Evolutionary conservation across 345 rosid genomes (phyloP).

Genomic region (Populus pruinosa): DNA sequence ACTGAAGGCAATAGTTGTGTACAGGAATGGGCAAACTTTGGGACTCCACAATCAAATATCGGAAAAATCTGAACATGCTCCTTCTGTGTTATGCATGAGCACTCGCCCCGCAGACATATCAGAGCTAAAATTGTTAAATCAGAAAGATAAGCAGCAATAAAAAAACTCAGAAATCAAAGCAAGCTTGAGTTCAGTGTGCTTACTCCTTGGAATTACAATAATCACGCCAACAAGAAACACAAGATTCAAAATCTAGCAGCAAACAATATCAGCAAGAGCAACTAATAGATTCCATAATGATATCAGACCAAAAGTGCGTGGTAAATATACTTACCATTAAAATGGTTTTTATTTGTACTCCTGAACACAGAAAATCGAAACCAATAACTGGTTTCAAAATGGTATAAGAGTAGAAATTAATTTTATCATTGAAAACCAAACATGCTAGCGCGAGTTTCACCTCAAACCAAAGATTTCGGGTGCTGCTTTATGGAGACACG

Average conservation of each 20-base stretch:
- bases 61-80: neutral
- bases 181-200: neutral
- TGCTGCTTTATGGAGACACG: no score
- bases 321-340: no score
- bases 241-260: neutral
- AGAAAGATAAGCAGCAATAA: neutral
- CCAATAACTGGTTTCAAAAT: no score
- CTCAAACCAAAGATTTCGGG: no score
- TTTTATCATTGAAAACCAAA: no score
- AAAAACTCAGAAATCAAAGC: neutral
- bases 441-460: no score
- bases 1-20: neutral
- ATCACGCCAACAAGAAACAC: neutral
- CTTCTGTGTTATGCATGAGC: neutral
- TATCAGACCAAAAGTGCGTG: no score
- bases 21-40: neutral
- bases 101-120: neutral
- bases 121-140: neutral
- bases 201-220: neutral
- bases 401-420: no score
- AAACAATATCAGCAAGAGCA: neutral
- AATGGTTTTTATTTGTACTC: no score
- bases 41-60: neutral
- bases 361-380: no score
- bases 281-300: neutral